Evolutionary conservation across 495 filamentous ascomycete genomes (phyloP).

Genomic region (Aspergillus ostianus): DNA sequence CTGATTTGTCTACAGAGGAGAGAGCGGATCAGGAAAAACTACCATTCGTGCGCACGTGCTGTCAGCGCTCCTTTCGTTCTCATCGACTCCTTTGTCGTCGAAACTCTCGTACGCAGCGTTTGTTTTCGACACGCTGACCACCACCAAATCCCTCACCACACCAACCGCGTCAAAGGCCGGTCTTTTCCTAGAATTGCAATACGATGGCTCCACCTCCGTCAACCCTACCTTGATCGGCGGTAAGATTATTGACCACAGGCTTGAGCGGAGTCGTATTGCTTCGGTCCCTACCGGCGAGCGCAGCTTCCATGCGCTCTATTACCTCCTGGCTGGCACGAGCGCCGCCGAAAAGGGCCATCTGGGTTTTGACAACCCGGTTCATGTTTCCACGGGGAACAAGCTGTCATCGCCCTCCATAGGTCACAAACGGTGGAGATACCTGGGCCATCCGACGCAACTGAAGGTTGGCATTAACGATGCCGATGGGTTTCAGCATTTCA

Average conservation of each 20-base stretch:
- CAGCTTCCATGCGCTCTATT: conserved; percentile 95
- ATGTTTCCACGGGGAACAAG: conserved; percentile 41
- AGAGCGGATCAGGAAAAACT: conserved; percentile 94
- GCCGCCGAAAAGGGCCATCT: conserved; percentile 85
- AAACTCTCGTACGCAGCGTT: conserved; percentile 93
- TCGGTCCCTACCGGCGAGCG: conserved; percentile 91
- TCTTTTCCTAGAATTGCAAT: conserved; percentile 92
- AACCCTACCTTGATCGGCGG: conserved; percentile 85
- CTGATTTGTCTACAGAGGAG: conserved; percentile 59
- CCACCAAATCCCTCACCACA: conserved; percentile 94
- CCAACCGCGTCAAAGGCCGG: conserved; percentile 94
- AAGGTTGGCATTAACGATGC: conserved; percentile 95
- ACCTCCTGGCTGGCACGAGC: conserved; percentile 89
- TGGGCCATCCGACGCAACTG: conserved; percentile 93
- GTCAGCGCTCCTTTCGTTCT: conserved; percentile 78
- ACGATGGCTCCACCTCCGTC: conserved; percentile 80
- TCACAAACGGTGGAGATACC: conserved; percentile 86
- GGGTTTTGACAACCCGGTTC: conserved; percentile 65
- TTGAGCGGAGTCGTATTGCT: conserved; percentile 87
- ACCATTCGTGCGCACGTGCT: conserved; percentile 87
- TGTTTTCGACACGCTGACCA: conserved; percentile 92
- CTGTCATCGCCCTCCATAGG: conserved; percentile 51
- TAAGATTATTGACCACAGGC: conserved; percentile 87
- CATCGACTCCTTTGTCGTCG: conserved; percentile 84
- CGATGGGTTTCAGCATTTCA: conserved; percentile 96